Evolutionary conservation across 2,329 filamentous ascomycete genomes (phyloP).

Genomic region (Fusarium sp.): DNA sequence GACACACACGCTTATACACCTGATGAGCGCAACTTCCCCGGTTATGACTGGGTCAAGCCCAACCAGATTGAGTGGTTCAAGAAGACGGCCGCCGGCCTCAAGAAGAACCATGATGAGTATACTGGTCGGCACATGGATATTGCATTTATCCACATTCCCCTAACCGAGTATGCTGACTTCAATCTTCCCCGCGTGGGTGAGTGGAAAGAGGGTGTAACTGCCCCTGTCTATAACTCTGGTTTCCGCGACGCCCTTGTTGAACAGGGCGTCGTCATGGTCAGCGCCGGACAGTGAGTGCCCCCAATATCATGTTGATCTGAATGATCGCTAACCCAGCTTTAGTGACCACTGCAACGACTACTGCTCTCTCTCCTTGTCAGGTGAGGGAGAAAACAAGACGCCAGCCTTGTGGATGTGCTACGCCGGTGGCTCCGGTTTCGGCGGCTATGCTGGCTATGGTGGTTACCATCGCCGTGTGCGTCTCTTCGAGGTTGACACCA

Average conservation of each 20-base stretch:
- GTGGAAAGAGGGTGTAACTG: constrained; percentile 84
- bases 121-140: constrained; percentile 93
- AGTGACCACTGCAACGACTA: constrained; percentile 98
- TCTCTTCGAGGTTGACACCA: constrained; percentile 93
- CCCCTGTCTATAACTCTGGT: constrained; percentile 87
- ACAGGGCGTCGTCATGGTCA: constrained; percentile 84
- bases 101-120: constrained; percentile 81
- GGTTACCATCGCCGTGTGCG: constrained; percentile 84
- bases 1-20: constrained; percentile 93
- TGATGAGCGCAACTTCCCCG: constrained; percentile 84
- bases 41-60: constrained; percentile 97
- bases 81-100: constrained; percentile 74
- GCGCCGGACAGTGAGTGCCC: constrained; percentile 84
- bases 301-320: neutral
- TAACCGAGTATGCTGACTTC: constrained; percentile 81
- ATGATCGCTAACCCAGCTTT: constrained; percentile 37
- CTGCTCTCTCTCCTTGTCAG: constrained; percentile 71
- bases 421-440: constrained; percentile 88
- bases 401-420: constrained; percentile 98
- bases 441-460: constrained; percentile 91
- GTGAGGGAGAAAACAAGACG: constrained; percentile 56
- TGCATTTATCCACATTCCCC: constrained; percentile 95
- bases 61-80: constrained; percentile 96
- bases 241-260: constrained; percentile 90
- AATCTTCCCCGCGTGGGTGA: constrained; percentile 69